These are phyloP conservation scores for Punica granatum DNA, from an alignment of 345 rosid species.

Conservation along the genomic window DNA sequence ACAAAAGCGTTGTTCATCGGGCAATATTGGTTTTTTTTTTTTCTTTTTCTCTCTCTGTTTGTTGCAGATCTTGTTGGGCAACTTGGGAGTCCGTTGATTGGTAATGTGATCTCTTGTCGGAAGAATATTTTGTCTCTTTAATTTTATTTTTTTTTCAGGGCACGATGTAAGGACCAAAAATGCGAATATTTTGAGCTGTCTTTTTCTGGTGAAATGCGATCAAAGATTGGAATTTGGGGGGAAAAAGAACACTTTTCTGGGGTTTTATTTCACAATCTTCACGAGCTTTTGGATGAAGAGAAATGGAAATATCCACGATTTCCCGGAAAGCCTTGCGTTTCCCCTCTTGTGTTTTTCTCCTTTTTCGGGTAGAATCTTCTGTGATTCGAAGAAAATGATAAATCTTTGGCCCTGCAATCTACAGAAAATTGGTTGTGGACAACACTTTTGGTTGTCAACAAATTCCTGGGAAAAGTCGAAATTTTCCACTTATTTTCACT, in stretches of 20 bases:
- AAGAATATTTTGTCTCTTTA: background rate
- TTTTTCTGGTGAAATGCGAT: background rate
- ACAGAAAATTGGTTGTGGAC: background rate
- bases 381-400: too few relatives aligned
- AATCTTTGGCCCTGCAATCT: background rate
- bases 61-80: background rate
- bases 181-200: background rate
- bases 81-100: background rate
- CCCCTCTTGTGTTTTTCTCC: background rate
- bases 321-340: background rate
- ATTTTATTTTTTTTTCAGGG: background rate
- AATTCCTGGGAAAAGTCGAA: background rate
- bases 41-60: too few relatives aligned
- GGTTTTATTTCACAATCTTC: background rate
- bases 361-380: too few relatives aligned
- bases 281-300: background rate
- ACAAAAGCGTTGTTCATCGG: background rate
- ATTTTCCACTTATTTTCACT: background rate
- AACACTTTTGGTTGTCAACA: background rate
- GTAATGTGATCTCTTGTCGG: background rate
- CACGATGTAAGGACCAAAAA: background rate
- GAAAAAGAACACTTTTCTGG: background rate
- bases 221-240: background rate
- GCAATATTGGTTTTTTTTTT: too few relatives aligned
- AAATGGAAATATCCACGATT: background rate